These are phyloP conservation scores for Amylostereum areolatum DNA, from an alignment of 1,284 basidiomycete genomes.

Conservation along the genomic window DNA sequence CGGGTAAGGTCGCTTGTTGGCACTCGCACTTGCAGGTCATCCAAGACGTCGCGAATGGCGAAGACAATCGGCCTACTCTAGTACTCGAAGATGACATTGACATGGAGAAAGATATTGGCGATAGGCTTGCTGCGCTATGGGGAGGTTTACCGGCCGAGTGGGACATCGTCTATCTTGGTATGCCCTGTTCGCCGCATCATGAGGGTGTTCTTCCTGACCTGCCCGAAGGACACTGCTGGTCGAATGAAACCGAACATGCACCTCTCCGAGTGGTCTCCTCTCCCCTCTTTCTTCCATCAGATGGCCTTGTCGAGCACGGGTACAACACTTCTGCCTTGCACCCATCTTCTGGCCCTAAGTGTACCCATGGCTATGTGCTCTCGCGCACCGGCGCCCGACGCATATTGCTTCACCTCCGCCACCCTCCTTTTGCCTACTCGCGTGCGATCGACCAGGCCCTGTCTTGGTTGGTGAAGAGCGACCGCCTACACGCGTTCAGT, in stretches of 20 bases:
- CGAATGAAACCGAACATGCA: conserved; percentile 42
- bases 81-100: conserved; percentile 80
- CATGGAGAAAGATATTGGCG: conserved; percentile 61
- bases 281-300: neutral
- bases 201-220: neutral
- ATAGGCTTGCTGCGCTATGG: conserved; percentile 49
- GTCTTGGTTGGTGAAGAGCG: conserved; percentile 57
- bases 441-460: conserved; percentile 73
- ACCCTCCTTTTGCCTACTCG: conserved; percentile 68
- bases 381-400: conserved; percentile 48
- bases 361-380: conserved; percentile 64
- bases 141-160: conserved; percentile 51
- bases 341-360: conserved; percentile 55
- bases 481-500: conserved; percentile 50
- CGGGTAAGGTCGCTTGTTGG: conserved; percentile 67
- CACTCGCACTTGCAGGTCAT: conserved; percentile 63
- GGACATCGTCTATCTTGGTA: conserved; percentile 75
- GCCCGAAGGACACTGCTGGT: conserved; percentile 64
- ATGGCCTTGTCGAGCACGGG: neutral
- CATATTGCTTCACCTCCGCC: conserved; percentile 45
- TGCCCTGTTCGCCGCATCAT: conserved; percentile 12
- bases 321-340: conserved; percentile 36
- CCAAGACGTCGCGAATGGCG: conserved; percentile 30
- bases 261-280: conserved; percentile 16
- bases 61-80: conserved; percentile 28